Evolutionary conservation across 495 filamentous ascomycete species (phyloP).

Genomic region (Pyronema domesticum): DNA sequence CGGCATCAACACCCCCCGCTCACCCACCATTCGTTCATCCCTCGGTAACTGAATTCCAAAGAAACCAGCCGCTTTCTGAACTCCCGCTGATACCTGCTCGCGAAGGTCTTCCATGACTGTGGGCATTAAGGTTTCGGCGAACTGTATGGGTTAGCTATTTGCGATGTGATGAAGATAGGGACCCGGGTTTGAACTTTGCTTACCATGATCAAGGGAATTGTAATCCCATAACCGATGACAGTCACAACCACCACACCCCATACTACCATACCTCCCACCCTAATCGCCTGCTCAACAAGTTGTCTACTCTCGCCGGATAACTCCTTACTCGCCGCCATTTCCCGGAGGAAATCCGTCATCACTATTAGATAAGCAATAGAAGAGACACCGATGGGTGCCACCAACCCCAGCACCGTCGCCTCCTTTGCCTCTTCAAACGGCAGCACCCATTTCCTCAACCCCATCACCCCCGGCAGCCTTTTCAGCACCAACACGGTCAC

Average conservation of each 20-base stretch:
- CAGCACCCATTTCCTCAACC: neutral
- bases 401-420: slow-evolving; percentile 76
- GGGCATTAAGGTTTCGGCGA: too few relatives aligned
- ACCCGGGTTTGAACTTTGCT: too few relatives aligned
- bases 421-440: slow-evolving; percentile 57
- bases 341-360: slow-evolving; percentile 45
- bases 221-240: slow-evolving; percentile 7
- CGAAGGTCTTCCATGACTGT: too few relatives aligned
- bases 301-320: neutral
- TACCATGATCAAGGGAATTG: slow-evolving; percentile 8
- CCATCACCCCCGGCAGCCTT: slow-evolving; percentile 23
- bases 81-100: too few relatives aligned
- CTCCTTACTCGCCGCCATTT: neutral
- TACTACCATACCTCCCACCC: neutral
- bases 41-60: too few relatives aligned
- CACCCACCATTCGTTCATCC: too few relatives aligned
- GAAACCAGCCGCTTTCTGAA: too few relatives aligned
- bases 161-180: too few relatives aligned
- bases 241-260: slow-evolving; percentile 5
- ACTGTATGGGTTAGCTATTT: too few relatives aligned
- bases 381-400: slow-evolving; percentile 86
- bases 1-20: too few relatives aligned
- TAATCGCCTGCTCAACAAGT: neutral
- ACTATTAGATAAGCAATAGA: slow-evolving; percentile 82
- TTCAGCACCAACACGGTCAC: slow-evolving; percentile 68